Evolutionary conservation across 2,329 filamentous ascomycete species (phyloP).

Genomic region (Pseudopithomyces chartarum): DNA sequence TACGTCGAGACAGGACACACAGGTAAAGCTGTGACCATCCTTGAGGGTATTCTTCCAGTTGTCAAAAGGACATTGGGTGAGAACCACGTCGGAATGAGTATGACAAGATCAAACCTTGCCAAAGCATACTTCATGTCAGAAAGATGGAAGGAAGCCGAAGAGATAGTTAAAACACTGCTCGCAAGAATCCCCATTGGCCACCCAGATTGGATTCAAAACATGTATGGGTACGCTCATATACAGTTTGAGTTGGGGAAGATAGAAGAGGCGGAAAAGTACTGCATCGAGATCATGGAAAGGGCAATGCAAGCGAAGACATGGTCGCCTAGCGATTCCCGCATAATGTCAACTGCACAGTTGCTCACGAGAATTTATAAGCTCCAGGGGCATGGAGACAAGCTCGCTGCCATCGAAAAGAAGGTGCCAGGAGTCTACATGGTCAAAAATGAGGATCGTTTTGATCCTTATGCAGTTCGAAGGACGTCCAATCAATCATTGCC

Average conservation of each 20-base stretch:
- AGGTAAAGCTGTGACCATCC: constrained; percentile 25
- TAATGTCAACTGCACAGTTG: constrained; percentile 10
- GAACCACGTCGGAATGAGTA: constrained; percentile 26
- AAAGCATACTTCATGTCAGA: constrained; percentile 22
- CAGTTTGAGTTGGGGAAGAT: constrained; percentile 15
- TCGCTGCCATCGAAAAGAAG: constrained; percentile 5
- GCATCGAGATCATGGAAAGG: constrained; percentile 15
- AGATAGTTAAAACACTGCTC: constrained; percentile 14
- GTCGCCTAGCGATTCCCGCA: constrained; percentile 10
- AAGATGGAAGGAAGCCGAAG: constrained; percentile 24
- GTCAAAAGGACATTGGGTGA: constrained; percentile 25
- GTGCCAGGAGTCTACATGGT: not conserved
- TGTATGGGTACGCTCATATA: constrained; percentile 24
- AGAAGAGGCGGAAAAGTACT: constrained; percentile 18
- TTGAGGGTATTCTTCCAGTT: constrained; percentile 19
- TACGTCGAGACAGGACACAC: constrained; percentile 21
- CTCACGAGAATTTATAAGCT: constrained; percentile 11
- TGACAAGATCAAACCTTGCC: constrained; percentile 35
- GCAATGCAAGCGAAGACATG: constrained; percentile 8
- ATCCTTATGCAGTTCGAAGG: constrained; percentile 15
- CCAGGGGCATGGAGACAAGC: constrained; percentile 7
- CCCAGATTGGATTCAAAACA: constrained; percentile 23
- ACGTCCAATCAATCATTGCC: constrained; percentile 2
- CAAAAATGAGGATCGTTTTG: constrained; percentile 8
- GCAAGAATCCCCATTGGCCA: constrained; percentile 15